Conservation (phyloP, 2,329 filamentous ascomycete species). For the Stachybotrys chlorohalonatus region DNA sequence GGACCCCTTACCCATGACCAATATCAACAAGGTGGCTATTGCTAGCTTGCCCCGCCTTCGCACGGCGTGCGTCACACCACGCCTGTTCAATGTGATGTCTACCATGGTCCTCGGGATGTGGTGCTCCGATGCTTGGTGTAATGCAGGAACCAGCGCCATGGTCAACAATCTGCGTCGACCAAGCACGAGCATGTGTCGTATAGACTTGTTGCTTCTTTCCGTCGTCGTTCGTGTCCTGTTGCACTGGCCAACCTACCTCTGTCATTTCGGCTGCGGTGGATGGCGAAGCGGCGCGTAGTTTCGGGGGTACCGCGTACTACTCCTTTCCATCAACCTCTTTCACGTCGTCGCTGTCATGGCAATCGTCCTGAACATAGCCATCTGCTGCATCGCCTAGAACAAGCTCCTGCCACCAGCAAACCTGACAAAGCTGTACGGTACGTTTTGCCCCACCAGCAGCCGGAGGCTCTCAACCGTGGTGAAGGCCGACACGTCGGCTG, state of each 20-base stretch:
- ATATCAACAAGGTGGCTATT: neutral
- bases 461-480: conserved; percentile 75
- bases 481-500: conserved; percentile 73
- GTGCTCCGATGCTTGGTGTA: neutral
- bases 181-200: neutral
- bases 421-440: conserved; percentile 79
- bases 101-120: neutral
- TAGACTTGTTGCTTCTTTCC: too few species aligned
- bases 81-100: neutral
- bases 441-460: conserved; percentile 74
- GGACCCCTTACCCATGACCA: neutral
- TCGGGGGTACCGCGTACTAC: neutral
- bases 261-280: too few species aligned
- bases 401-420: conserved; percentile 51
- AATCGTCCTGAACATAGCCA: neutral
- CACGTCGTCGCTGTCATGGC: neutral
- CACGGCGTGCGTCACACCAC: neutral
- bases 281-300: too few species aligned
- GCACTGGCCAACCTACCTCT: neutral
- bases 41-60: neutral
- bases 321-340: neutral
- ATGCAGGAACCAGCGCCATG: neutral
- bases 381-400: conserved; percentile 22
- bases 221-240: neutral
- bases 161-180: neutral